Evolutionary conservation across 208 protist genomes (phyloP).

Genomic region (Leishmania guyanensis): DNA sequence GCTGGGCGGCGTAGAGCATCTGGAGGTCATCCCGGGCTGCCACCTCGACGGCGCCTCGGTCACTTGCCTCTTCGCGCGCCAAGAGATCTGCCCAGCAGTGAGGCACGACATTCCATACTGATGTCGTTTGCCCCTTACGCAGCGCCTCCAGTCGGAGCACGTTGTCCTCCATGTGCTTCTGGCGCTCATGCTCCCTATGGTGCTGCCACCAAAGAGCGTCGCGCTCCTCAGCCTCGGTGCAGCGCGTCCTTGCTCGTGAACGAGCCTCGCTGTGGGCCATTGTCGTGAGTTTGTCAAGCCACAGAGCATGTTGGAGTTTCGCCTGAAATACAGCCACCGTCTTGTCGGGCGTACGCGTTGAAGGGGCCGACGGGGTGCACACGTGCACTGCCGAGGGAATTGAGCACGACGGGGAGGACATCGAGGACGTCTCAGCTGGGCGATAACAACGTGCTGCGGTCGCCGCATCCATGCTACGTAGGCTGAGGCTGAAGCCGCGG

Average conservation of each 20-base stretch:
- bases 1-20: constrained; percentile 6
- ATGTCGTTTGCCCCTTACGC: not conserved
- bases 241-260: constrained; percentile 17
- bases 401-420: not conserved
- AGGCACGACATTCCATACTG: not conserved
- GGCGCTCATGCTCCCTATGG: not conserved
- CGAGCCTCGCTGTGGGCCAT: constrained; percentile 11
- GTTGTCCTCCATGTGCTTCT: constrained; percentile 7
- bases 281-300: constrained; percentile 21
- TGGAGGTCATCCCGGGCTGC: constrained; percentile 2
- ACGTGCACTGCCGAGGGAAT: not conserved
- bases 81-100: not conserved
- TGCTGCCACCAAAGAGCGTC: constrained; percentile 29
- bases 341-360: not conserved
- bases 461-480: not conserved
- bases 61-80: constrained; percentile 8
- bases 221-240: constrained; percentile 23
- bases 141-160: not conserved
- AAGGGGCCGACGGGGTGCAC: not conserved
- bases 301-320: constrained; percentile 26
- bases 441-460: not conserved
- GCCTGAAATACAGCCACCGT: constrained; percentile 17
- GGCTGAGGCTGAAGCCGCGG: not conserved
- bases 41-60: constrained; percentile 5
- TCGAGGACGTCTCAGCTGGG: not conserved